Evolutionary conservation across 2,329 filamentous ascomycete genomes (phyloP), one percentile per base, ranked within the genome.

Genomic region (Ophiostoma novo-ulmi): DNA sequence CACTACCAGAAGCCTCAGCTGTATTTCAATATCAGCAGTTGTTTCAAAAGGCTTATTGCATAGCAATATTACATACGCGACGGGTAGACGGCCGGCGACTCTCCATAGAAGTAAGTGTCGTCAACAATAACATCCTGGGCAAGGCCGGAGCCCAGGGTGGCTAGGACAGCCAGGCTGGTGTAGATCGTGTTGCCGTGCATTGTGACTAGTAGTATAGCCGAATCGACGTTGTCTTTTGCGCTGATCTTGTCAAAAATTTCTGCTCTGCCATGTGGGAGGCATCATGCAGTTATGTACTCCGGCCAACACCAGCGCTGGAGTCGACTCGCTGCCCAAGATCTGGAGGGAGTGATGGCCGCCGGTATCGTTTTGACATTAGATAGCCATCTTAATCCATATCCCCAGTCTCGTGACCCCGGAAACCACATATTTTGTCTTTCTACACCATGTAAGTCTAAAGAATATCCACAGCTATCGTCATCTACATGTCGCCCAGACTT

Each of bases 1-100:
- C 89, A 20, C 83, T 79, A 20, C 89, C 90, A 74, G 78, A 83
- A 81, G 88, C 80, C 41, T 80, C 76, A n/a, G 84, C 36, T 17
- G 13, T 63, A 22, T 20, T 31, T 31, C 2, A 31, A 31, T 63
- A 26, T 63, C 11, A 63, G 26, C 3, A 35, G 4, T 26, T 11
- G 8, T 14, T 14, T 35, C 14, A 63, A 61, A 26, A 6, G 10
- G 11, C 5, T 17, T 5, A 65, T 17, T n/a, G 6, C 3, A 26
- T 3, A 58, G 22, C 17, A 65, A 26, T 3, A 13, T 8, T 7
- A 65, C 35, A 11, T 31, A 13, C 31, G 84, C 7, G 84, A 83
- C 3, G 84, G 84, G 73, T 85, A 85, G 0, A 85, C 81, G 0
- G 82, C 79, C 31, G 82, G 82, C 8, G 83, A 85, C 73, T 81